A percentile compares a stretch with the other conserved stretches of the same genome.
These are phyloP conservation scores for Porcisia hertigi DNA, from an alignment of 208 protist genomes.

Conservation along the genomic window DNA sequence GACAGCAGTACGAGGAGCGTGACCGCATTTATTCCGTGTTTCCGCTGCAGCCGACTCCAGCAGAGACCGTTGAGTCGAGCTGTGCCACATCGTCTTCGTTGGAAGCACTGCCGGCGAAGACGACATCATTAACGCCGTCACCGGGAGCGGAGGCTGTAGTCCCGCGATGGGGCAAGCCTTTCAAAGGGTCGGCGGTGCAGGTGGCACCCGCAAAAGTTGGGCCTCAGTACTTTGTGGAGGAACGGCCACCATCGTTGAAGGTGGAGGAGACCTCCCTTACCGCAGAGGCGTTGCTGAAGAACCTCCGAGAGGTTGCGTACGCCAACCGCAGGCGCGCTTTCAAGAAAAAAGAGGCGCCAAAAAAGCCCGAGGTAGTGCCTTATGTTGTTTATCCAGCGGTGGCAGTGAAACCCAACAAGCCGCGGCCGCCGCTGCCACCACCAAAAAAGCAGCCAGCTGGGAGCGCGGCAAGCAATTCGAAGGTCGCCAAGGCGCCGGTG, in stretches of 20 bases:
- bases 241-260: slow-evolving; percentile 8
- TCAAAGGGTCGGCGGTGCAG: not conserved
- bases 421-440: not conserved
- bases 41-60: slow-evolving; percentile 29
- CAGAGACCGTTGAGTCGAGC: not conserved
- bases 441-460: not conserved
- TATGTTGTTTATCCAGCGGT: not conserved
- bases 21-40: slow-evolving; percentile 48
- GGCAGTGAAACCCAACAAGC: not conserved
- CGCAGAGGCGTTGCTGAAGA: slow-evolving; percentile 2
- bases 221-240: slow-evolving; percentile 16
- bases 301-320: slow-evolving; percentile 2
- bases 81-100: not conserved
- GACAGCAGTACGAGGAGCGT: slow-evolving; percentile 24
- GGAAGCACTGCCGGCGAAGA: not conserved
- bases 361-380: not conserved
- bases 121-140: not conserved
- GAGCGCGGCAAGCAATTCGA: not conserved
- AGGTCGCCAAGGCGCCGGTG: not conserved
- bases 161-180: not conserved
- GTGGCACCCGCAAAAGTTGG: not conserved
- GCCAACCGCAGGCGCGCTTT: not conserved
- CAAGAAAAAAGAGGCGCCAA: not conserved
- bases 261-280: slow-evolving; percentile 4
- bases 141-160: not conserved